Evolutionary conservation across 208 protist genomes (phyloP).

Genomic region (Blechomonas ayalai): DNA sequence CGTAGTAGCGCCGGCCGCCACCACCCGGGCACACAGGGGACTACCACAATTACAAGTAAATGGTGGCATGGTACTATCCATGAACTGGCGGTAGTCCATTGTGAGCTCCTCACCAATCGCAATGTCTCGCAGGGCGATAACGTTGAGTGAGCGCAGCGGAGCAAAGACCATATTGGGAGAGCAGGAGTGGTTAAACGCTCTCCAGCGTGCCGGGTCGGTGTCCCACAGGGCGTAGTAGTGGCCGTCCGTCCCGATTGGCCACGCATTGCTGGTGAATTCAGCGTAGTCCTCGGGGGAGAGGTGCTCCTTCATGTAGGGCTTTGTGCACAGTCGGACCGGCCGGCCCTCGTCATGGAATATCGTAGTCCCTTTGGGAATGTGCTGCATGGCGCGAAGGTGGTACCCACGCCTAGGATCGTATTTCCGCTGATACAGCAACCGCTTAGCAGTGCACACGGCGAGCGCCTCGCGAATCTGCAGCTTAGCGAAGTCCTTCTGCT

Average conservation of each 20-base stretch:
- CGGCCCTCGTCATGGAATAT: slow-evolving; percentile 67
- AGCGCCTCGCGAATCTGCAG: slow-evolving; percentile 74
- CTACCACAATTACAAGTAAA: slow-evolving; percentile 65
- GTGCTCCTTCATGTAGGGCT: slow-evolving; percentile 43
- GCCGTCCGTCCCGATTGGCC: slow-evolving; percentile 51
- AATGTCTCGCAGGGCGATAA: slow-evolving; percentile 66
- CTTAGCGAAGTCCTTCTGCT: slow-evolving; percentile 76
- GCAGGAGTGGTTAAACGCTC: slow-evolving; percentile 79
- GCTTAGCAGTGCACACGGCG: slow-evolving; percentile 15
- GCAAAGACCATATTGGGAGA: slow-evolving; percentile 73
- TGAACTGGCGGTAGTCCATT: slow-evolving; percentile 86
- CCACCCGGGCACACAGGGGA: too few relatives aligned
- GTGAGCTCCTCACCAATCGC: slow-evolving; percentile 75
- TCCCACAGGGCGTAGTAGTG: slow-evolving; percentile 88
- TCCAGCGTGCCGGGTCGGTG: slow-evolving; percentile 53
- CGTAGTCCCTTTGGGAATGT: slow-evolving; percentile 41
- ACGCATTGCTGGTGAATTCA: slow-evolving; percentile 66
- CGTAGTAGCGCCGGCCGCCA: too few relatives aligned
- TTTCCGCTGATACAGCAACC: slow-evolving; percentile 35
- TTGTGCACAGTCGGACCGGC: slow-evolving; percentile 64
- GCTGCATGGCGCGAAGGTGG: slow-evolving; percentile 44
- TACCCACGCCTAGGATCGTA: slow-evolving; percentile 59
- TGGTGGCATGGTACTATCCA: slow-evolving; percentile 67
- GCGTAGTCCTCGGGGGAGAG: slow-evolving; percentile 37
- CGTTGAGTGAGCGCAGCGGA: slow-evolving; percentile 50